phyloP scores from a whole-genome alignment of 306 rosid species.

The Casuarina cunninghamiana region DNA sequence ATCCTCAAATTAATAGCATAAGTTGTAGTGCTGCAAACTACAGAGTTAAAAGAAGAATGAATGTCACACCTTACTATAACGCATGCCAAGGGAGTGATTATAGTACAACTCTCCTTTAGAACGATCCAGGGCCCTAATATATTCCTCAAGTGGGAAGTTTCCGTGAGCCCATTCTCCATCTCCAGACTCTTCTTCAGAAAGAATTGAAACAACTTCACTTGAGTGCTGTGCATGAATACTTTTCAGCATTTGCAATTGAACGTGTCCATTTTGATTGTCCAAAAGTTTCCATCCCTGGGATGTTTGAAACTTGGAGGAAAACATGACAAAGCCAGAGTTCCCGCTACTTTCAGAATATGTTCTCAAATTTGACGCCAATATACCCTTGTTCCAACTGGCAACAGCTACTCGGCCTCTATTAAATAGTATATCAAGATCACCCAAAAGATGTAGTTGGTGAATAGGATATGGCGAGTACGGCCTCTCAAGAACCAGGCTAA shows the following conservation, averaged over 20 bases:
- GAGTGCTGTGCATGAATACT: slow-evolving; percentile 36
- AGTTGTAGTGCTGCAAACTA: not conserved
- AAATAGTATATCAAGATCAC: slow-evolving; percentile 62
- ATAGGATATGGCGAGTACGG: slow-evolving; percentile 53
- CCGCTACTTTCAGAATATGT: slow-evolving; percentile 54
- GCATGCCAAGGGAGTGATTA: slow-evolving; percentile 86
- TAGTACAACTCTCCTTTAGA: slow-evolving; percentile 81
- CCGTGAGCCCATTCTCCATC: slow-evolving; percentile 94
- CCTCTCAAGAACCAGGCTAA: slow-evolving; percentile 58
- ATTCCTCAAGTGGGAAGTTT: slow-evolving; percentile 84
- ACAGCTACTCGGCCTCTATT: slow-evolving; percentile 84
- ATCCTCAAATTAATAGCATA: not conserved
- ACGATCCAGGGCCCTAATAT: slow-evolving; percentile 76
- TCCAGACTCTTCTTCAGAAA: slow-evolving; percentile 71
- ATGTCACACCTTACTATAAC: slow-evolving; percentile 73
- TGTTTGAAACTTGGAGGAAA: slow-evolving; percentile 72
- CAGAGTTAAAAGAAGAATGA: slow-evolving; percentile 8
- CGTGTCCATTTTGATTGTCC: slow-evolving; percentile 47
- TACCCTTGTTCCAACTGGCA: slow-evolving; percentile 69
- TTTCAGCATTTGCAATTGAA: slow-evolving; percentile 51
- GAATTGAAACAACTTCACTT: slow-evolving; percentile 56
- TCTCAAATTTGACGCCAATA: slow-evolving; percentile 64
- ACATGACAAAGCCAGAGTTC: slow-evolving; percentile 65
- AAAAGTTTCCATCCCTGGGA: slow-evolving; percentile 59
- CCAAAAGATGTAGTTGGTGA: slow-evolving; percentile 49